Conservation (phyloP, 306 rosid species). For the Glycine soja region DNA sequence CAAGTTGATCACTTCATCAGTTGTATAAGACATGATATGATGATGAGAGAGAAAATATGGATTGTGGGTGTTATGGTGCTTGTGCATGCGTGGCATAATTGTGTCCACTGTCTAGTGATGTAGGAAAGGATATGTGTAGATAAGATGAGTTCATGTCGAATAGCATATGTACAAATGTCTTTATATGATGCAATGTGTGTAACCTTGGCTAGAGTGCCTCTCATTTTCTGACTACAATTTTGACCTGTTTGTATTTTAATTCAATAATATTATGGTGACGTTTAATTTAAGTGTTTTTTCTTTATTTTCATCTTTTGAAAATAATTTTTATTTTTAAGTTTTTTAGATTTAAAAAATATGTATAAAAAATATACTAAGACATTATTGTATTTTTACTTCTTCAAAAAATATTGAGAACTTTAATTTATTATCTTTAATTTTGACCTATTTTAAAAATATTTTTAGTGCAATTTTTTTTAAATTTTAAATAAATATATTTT, state of each 20-base stretch:
- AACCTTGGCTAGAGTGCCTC: neutral
- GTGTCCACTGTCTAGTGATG: conserved; percentile 68
- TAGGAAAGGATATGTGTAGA: conserved; percentile 51
- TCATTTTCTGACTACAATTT: neutral
- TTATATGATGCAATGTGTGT: conserved; percentile 7
- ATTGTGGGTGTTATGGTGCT: conserved; percentile 12
- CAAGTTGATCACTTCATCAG: neutral
- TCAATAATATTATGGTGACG: neutral
- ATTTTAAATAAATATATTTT: too few relatives aligned
- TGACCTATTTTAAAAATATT: too few relatives aligned
- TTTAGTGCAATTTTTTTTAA: too few relatives aligned
- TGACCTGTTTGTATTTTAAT: neutral
- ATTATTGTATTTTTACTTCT: too few relatives aligned
- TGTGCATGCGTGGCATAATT: conserved; percentile 67
- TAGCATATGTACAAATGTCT: conserved; percentile 49
- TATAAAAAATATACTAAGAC: too few relatives aligned
- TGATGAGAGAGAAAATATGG: conserved; percentile 19
- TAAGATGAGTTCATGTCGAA: conserved; percentile 49
- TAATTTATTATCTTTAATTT: too few relatives aligned
- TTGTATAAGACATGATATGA: neutral
- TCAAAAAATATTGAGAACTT: too few relatives aligned
- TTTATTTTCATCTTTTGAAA: neutral
- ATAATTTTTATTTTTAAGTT: too few relatives aligned
- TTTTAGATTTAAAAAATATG: too few relatives aligned
- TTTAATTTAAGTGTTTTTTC: neutral